phyloP scores from a whole-genome alignment of 2,329 filamentous ascomycete genomes.

The Calonectria henricotiae region DNA sequence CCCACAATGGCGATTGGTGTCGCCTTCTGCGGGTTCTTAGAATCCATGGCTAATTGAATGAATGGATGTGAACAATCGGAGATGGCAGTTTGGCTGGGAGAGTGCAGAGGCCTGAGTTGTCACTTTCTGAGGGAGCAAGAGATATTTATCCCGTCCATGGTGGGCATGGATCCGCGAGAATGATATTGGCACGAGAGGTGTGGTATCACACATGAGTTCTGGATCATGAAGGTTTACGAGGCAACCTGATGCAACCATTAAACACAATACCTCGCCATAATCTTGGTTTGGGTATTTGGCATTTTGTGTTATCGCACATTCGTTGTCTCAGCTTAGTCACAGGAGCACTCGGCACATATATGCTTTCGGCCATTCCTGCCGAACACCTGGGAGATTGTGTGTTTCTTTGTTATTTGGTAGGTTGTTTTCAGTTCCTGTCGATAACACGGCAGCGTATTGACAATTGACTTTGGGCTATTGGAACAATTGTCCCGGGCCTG shows the following conservation, averaged over 20 bases:
- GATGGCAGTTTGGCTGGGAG: neutral
- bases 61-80: neutral
- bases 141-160: slow-evolving; percentile 24
- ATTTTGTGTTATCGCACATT: slow-evolving; percentile 17
- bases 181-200: neutral
- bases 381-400: neutral
- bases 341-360: neutral
- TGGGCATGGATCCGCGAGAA: neutral
- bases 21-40: slow-evolving; percentile 2
- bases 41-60: slow-evolving; percentile 13
- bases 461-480: neutral
- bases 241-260: slow-evolving; percentile 21
- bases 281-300: neutral
- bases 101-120: slow-evolving; percentile 14
- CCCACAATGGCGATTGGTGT: slow-evolving; percentile 65
- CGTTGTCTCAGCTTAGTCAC: slow-evolving; percentile 25
- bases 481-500: neutral
- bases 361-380: slow-evolving; percentile 13
- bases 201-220: neutral
- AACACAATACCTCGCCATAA: slow-evolving; percentile 14
- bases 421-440: slow-evolving; percentile 2
- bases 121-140: neutral
- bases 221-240: slow-evolving; percentile 24
- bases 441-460: neutral
- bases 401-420: neutral